Conservation (phyloP, 2,329 filamentous ascomycete species). For the Thielaviopsis euricoi region DNA sequence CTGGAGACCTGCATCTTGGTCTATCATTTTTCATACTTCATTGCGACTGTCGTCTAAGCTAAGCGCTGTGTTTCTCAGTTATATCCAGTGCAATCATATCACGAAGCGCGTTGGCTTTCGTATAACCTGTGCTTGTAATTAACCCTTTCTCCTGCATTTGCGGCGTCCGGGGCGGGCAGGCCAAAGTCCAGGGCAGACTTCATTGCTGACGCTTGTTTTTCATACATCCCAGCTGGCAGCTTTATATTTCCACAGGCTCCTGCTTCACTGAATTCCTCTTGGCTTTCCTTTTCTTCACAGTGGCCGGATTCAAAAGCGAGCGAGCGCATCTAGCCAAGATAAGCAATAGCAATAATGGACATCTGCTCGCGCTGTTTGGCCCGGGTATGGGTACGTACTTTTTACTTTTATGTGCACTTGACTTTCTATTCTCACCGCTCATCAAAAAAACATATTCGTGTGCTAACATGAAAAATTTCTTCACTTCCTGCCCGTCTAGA, state of each 20-base stretch:
- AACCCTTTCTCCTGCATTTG: neutral
- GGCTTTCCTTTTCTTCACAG: neutral
- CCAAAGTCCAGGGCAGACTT: neutral
- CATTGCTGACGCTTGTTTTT: too few species aligned
- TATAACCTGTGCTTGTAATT: neutral
- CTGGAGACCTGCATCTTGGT: too few species aligned
- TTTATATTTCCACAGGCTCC: neutral
- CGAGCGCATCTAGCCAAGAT: neutral
- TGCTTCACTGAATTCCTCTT: neutral
- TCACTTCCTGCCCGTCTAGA: neutral
- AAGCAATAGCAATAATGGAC: neutral
- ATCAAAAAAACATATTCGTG: neutral
- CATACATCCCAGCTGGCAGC: neutral
- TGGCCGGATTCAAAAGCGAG: neutral
- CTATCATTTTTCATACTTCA: too few species aligned
- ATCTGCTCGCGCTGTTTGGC: neutral
- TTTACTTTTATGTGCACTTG: neutral
- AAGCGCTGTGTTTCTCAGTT: too few species aligned
- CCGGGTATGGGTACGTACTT: neutral
- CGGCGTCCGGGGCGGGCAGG: neutral
- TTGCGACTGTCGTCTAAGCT: too few species aligned
- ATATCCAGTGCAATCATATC: too few species aligned
- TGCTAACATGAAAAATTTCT: neutral
- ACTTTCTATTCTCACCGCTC: neutral
- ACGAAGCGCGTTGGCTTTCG: too few species aligned